Conservation (phyloP, 2,329 filamentous ascomycete species). For the Cryphonectria japonica region DNA sequence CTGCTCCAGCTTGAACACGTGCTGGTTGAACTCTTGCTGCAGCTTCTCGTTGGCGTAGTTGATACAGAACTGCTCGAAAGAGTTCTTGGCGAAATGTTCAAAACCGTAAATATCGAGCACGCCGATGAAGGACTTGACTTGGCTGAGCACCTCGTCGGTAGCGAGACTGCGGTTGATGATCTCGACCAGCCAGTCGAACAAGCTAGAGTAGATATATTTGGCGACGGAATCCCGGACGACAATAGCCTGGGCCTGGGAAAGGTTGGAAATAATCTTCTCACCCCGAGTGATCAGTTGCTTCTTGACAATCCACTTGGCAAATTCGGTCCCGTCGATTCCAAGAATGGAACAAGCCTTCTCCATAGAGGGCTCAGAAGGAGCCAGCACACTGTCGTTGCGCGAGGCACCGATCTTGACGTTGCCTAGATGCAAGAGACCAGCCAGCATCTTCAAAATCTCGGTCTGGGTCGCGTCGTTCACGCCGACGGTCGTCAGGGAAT, state of each 20-base stretch:
- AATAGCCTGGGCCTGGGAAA: constrained; percentile 89
- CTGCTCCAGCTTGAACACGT: constrained; percentile 98
- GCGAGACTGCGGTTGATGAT: constrained; percentile 91
- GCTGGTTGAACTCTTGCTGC: constrained; percentile 98
- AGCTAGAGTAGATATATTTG: constrained; percentile 97
- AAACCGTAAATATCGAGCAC: constrained; percentile 99
- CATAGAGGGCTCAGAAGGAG: constrained; percentile 79
- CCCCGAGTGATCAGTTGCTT: constrained; percentile 96
- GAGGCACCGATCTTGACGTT: constrained; percentile 96
- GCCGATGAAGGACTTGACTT: constrained; percentile 90
- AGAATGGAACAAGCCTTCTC: constrained; percentile 81
- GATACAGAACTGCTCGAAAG: constrained; percentile 99
- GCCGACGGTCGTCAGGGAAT: constrained; percentile 86
- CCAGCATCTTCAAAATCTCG: constrained; percentile 87
- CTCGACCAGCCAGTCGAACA: constrained; percentile 99
- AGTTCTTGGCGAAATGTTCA: constrained; percentile 99
- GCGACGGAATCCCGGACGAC: constrained; percentile 97
- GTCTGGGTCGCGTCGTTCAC: constrained; percentile 74
- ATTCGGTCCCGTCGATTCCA: constrained; percentile 82
- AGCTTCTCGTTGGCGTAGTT: constrained; percentile 99
- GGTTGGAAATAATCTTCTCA: constrained; percentile 95
- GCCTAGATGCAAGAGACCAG: constrained; percentile 88
- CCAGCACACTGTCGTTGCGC: constrained; percentile 82
- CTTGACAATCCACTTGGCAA: constrained; percentile 98
- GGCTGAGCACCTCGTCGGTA: constrained; percentile 80